Evolutionary conservation across 805 yeast genomes (phyloP).

Genomic region (Ogataea siamensis): DNA sequence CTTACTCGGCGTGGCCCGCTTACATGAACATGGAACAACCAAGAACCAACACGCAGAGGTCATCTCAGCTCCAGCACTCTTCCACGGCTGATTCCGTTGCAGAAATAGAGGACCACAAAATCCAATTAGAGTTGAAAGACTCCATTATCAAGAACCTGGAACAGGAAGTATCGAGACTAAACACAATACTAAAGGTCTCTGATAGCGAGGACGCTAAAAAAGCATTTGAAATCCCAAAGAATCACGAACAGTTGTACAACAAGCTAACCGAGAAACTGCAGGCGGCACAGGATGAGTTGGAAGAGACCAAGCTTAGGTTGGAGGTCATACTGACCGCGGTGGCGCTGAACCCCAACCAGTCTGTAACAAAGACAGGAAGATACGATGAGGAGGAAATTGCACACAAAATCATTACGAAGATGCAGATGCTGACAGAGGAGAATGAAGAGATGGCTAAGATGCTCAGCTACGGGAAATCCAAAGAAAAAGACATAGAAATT

Average conservation of each 20-base stretch:
- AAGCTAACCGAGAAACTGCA: constrained; percentile 30
- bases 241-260: constrained; percentile 33
- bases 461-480: constrained; percentile 73
- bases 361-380: constrained; percentile 51
- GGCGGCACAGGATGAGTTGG: constrained; percentile 44
- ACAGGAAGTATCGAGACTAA: constrained; percentile 41
- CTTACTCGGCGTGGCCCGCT: constrained; percentile 19
- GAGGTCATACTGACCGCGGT: constrained; percentile 62
- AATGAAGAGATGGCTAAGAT: constrained; percentile 68
- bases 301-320: constrained; percentile 58
- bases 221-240: constrained; percentile 34
- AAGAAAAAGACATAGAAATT: constrained; percentile 65
- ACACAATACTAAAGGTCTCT: constrained; percentile 44
- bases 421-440: constrained; percentile 61
- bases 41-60: constrained; percentile 2
- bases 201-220: constrained; percentile 14
- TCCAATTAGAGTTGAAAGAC: constrained; percentile 56
- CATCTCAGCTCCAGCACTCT: constrained; percentile 5
- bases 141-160: constrained; percentile 46
- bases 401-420: constrained; percentile 64
- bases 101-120: constrained; percentile 40
- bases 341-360: constrained; percentile 47
- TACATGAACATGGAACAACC: constrained; percentile 11
- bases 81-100: constrained; percentile 7
- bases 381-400: constrained; percentile 75